Base-by-base conservation (phyloP, 805 yeast species). In the Nakazawaea siamensis region DNA sequence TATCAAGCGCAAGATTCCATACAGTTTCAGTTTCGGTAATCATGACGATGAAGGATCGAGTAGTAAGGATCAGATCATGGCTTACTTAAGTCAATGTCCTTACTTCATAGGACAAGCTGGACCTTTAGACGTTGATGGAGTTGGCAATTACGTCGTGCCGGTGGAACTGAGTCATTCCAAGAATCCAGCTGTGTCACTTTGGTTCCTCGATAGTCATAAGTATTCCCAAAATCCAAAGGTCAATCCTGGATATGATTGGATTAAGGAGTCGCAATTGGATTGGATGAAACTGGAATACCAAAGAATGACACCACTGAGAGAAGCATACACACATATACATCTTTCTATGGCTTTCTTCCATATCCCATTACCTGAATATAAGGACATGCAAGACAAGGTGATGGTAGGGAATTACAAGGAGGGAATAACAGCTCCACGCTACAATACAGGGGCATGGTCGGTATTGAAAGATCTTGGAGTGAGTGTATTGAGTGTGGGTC, bases 271-370 rank as follows among this genome's bases (percentile, higher is more conserved):
- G 16, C 95, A 86, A 54, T 60, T 82, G 44, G 65, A 68, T 4
- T 81, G 71, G 60, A 43, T 84, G 17, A 62, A 64, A 36, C 47
- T 53, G 16, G 49, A 60, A 35, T 46, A 57, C 32, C 51, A 49
- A 33, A 46, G 50, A 13, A 45, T 57, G 25, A 44, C 57, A 30
- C 43, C 49, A 34, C 44, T 53, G 13, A 43, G 52, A 19, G 51
- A 58, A 13, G 43, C 55, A 11, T 64, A 66, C 44, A 42, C 66
- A 1, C 59, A 61, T 13, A 56, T 55, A 4, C 79, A 73, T 25
- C 49, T 84, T 42, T 68, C 86, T 10, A 76, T 92, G 86, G 95
- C 94, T 1, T 90, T 92, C 48, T 83, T 88, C 67, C 98, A 92
- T 52, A 88, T 92, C 20, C 98, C 98, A 0, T 45, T 88, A 13